Base-by-base conservation (phyloP, 306 rosid genomes). In the Alnus glutinosa region DNA sequence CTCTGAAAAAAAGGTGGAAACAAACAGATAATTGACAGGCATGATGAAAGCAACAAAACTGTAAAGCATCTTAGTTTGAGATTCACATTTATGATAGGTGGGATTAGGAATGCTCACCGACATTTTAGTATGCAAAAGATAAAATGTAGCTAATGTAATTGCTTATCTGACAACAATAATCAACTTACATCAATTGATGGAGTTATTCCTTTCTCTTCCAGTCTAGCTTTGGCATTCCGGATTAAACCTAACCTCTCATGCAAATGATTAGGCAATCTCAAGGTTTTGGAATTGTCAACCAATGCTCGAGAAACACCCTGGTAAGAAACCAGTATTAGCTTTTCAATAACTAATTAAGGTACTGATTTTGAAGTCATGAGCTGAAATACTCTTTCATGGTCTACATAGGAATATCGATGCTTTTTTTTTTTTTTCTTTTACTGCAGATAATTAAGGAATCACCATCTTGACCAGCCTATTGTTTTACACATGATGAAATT, bases 221-320 rank as follows among this genome's bases (percentile, higher is more conserved):
- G 84, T 78, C 81, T 89, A 74, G 84, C 51, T 81, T 95, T 90
- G 49, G 99, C 99, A 63, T 88, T 95, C 80, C 90, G 92, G 88
- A 95, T 95, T 76, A 89, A 83, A 67, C 96, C 89, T 83, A 95
- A 87, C 75, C 99, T 91, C 81, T 95, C 97, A 36, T 95, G 99
- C 88, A 95, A 78, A 87, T 91, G 86, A 72, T 84, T 82, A 5
- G 99, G 99, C 81, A 95, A 77, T 85, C 99, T 89, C 80, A 95
- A 81, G 59, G 97, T 92, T 90, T 96, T 87, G 32, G 98, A 95
- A 82, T 90, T 95, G 81, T 91, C 97, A 77, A 93, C 91, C 70
- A 95, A 83, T 55, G 94, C 94, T 87, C 94, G 90, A 79, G 99
- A 93, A 77, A 95, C 97, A 81, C 98, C 98, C 99, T 95, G 88